A percentile compares a stretch with the other conserved stretches of the same genome.
These are phyloP conservation scores for Ogataea ramenticola DNA, from an alignment of 805 yeast genomes.

Conservation along the genomic window DNA sequence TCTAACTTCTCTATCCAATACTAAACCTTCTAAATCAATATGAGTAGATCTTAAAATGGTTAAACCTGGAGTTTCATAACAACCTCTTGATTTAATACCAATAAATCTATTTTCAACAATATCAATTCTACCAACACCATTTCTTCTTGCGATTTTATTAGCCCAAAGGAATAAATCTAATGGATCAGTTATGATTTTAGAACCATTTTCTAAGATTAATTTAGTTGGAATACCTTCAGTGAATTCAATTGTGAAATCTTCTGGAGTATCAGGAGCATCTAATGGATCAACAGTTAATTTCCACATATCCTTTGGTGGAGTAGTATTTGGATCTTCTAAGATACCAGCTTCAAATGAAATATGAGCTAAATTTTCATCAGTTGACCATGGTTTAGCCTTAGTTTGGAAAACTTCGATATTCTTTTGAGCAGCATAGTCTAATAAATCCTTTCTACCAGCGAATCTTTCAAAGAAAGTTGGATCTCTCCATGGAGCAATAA, in stretches of 20 bases:
- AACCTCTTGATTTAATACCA: slow-evolving; percentile 98
- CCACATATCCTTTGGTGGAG: slow-evolving; percentile 99
- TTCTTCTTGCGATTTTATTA: slow-evolving; percentile 93
- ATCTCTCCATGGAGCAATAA: slow-evolving; percentile 99
- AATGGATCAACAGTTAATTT: slow-evolving; percentile 92
- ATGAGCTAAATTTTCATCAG: slow-evolving; percentile 98
- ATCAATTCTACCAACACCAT: slow-evolving; percentile 99
- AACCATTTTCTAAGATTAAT: slow-evolving; percentile 58
- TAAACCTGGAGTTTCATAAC: slow-evolving; percentile 99
- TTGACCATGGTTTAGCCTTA: slow-evolving; percentile 99
- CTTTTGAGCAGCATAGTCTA: slow-evolving; percentile 90
- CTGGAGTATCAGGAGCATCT: slow-evolving; percentile 93
- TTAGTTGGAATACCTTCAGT: slow-evolving; percentile 84
- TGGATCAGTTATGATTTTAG: slow-evolving; percentile 63
- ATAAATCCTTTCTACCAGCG: slow-evolving; percentile 95
- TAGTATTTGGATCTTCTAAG: slow-evolving; percentile 95
- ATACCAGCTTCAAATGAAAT: slow-evolving; percentile 99
- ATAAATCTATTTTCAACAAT: slow-evolving; percentile 98
- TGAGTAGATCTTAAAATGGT: slow-evolving; percentile 91
- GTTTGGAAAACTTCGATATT: slow-evolving; percentile 94
- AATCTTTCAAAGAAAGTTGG: slow-evolving; percentile 91
- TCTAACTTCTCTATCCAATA: slow-evolving; percentile 95
- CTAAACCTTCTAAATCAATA: slow-evolving; percentile 94
- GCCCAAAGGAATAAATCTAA: slow-evolving; percentile 90
- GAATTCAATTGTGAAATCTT: slow-evolving; percentile 76